Evolutionary conservation across 1,284 basidiomycete species (phyloP), one percentile per base, ranked within the genome.

Genomic region (Rhodofomes roseus): DNA sequence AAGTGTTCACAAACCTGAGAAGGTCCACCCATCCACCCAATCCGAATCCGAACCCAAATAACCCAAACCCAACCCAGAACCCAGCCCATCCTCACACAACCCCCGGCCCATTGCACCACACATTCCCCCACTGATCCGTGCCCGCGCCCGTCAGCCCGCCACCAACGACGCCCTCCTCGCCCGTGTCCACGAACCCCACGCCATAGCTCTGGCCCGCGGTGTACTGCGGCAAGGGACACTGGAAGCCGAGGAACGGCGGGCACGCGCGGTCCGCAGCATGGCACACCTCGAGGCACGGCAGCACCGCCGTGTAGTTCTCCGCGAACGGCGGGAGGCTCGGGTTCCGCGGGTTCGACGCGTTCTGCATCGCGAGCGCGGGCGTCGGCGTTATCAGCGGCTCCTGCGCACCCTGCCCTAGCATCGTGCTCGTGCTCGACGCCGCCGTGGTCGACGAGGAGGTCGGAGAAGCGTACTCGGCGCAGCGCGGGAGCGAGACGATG

Each of bases 251-350:
- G 63, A 88, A 84, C 27, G 80, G 77, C 3, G 93, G 93, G 72
- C 93, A 95, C 23, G 85, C 81, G 34, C 92, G 81, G 68, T 93
- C 90, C 16, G 83, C 86, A 0, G 81, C 79, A 34, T 86, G 82
- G 73, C 93, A 95, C 31, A 81, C 84, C 71, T 91, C 87, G 14
- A 95, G 74, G 70, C 92, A 95, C 3, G 93, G 93, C 37, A 92
- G 73, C 9, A 95, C 76, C 70, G 84, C 80, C 14, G 73, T 76
- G 71, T 91, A 92, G 12, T 73, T 64, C 16, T 70, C 73, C 4
- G 68, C 67, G 61, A 79, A 74, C 14, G 74, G 61, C 6, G 83
- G 81, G 27, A 88, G 75, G 51, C 70, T 75, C 2, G 80, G 72
- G 62, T 82, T 83, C 20, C 83, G 75, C 4, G 78, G 69, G 0